Evolutionary conservation across 495 filamentous ascomycete species (phyloP), one percentile per base, ranked within the genome.

Genomic region (Elasticomyces elasticus): DNA sequence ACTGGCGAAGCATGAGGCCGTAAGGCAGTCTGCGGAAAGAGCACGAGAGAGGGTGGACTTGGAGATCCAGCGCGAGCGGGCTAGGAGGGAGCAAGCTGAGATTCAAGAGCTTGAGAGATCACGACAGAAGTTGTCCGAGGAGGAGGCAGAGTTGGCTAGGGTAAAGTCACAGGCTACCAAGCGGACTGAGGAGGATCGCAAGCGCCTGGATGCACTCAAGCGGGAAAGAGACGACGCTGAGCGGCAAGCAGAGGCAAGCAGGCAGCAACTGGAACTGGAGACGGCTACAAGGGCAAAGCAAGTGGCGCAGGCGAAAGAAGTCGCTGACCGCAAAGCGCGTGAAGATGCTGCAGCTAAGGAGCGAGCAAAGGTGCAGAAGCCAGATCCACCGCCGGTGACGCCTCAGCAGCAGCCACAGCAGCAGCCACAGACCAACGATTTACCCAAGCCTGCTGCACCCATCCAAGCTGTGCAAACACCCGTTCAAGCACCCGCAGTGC

Each of bases 11-110:
- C 59, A 61, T 49, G 54, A 67, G 43, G 45, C 33, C 2, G 60
- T 65, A 19, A 30, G 62, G 22, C 53, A 55, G 28, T 46, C 52
- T 1, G 62, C 58, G 25, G 65, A 64, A 38, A 27, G 54, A 24
- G 54, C 61, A 22, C 44, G 51, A 5, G 56, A 58, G 54, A 51
- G 60, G 12, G 23, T 59, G 11, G 46, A 64, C 40, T 49, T 59
- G 27, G 52, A 58, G 45, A 50, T 55, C 17, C 53, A 62, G 56
- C 44, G 54, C 5, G 64, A 65, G 54, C 45, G 49, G 7, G 26
- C 51, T 30, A 44, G 57, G 27, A 52, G 51, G 24, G 62, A 59
- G 20, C 59, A 59, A 17, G 65, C 61, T 23, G 67, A 66, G 23
- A 52, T 56, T 24, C 30, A 37, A n/a, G 26, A 54, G 30, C 1